A percentile compares a stretch with the other conserved stretches of the same genome.
These are phyloP conservation scores for Mortierella sp. DNA, from an alignment of 371 early-diverging fungal genomes.

Conservation along the genomic window DNA sequence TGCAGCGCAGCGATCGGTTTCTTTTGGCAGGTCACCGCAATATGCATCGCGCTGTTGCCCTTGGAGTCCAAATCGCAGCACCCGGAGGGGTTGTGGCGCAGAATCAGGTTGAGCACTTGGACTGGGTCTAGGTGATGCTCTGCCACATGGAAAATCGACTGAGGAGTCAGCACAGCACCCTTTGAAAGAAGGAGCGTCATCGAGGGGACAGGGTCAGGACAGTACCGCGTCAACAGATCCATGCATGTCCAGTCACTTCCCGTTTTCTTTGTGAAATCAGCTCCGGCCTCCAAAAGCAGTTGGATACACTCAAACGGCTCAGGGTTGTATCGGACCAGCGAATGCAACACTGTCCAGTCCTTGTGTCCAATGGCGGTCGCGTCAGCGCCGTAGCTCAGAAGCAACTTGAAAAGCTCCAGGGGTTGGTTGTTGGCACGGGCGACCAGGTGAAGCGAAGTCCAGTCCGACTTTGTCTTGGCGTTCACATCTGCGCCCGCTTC, in stretches of 20 bases:
- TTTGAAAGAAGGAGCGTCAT: slow-evolving; percentile 47
- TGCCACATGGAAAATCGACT: slow-evolving; percentile 53
- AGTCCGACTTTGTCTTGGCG: slow-evolving; percentile 56
- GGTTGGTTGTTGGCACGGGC: slow-evolving; percentile 52
- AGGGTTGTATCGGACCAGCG: slow-evolving; percentile 44
- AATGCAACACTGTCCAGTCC: slow-evolving; percentile 56
- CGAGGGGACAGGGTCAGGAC: slow-evolving; percentile 51
- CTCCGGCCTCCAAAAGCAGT: slow-evolving; percentile 42
- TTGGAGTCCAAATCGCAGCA: slow-evolving; percentile 41
- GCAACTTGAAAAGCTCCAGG: slow-evolving; percentile 43
- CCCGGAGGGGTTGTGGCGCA: slow-evolving; percentile 38
- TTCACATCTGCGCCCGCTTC: slow-evolving; percentile 56
- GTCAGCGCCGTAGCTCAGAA: slow-evolving; percentile 39
- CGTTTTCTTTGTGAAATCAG: slow-evolving; percentile 51
- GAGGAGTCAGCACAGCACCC: slow-evolving; percentile 37
- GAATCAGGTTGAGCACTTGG: slow-evolving; percentile 39
- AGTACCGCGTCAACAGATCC: slow-evolving; percentile 54
- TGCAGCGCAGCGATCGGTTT: slow-evolving; percentile 41
- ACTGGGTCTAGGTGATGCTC: slow-evolving; percentile 49
- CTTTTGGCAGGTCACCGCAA: slow-evolving; percentile 45
- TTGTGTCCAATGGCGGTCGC: slow-evolving; percentile 55
- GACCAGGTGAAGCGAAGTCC: slow-evolving; percentile 50
- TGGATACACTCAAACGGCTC: slow-evolving; percentile 53
- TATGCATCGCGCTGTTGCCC: slow-evolving; percentile 47
- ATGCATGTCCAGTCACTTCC: slow-evolving; percentile 57